Evolutionary conservation across 352 stramenopile species (phyloP).

Genomic region (Pythium myriotylum): DNA sequence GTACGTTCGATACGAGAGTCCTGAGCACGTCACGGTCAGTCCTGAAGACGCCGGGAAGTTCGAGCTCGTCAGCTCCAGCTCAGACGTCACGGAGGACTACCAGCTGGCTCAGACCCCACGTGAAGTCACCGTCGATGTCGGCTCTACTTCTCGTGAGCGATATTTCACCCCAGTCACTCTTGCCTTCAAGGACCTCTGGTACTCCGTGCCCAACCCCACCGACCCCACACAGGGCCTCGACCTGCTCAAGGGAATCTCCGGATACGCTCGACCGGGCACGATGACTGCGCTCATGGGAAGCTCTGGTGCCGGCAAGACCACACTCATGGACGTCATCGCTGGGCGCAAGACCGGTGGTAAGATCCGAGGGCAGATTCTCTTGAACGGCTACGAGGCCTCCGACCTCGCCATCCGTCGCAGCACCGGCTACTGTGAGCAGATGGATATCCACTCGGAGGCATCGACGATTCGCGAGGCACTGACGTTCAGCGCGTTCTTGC

Average conservation of each 20-base stretch:
- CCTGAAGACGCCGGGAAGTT: neutral
- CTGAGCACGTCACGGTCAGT: conserved; percentile 7
- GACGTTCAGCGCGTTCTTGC: conserved; percentile 1
- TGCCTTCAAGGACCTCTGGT: conserved; percentile 41
- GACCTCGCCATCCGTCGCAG: conserved; percentile 41
- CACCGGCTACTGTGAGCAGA: conserved; percentile 46
- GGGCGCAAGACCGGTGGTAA: conserved; percentile 89
- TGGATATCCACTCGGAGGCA: neutral
- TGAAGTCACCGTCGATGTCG: neutral
- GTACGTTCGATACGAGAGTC: conserved; percentile 32
- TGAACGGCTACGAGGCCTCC: conserved; percentile 88
- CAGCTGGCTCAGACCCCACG: neutral
- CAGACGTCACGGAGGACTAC: neutral
- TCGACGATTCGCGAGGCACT: neutral
- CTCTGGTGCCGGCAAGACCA: conserved; percentile 90
- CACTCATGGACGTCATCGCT: conserved; percentile 94
- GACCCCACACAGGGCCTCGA: conserved; percentile 33
- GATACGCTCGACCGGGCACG: conserved; percentile 44
- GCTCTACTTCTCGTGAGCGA: neutral
- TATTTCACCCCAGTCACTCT: conserved; percentile 32
- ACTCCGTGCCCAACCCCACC: conserved; percentile 31
- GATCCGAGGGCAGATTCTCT: conserved; percentile 79
- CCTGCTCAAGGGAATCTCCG: conserved; percentile 56
- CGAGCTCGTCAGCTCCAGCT: neutral
- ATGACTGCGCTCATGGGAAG: conserved; percentile 71